Conservation (phyloP, 2,329 filamentous ascomycete genomes). For the Graphiopsis chlorocephala region DNA sequence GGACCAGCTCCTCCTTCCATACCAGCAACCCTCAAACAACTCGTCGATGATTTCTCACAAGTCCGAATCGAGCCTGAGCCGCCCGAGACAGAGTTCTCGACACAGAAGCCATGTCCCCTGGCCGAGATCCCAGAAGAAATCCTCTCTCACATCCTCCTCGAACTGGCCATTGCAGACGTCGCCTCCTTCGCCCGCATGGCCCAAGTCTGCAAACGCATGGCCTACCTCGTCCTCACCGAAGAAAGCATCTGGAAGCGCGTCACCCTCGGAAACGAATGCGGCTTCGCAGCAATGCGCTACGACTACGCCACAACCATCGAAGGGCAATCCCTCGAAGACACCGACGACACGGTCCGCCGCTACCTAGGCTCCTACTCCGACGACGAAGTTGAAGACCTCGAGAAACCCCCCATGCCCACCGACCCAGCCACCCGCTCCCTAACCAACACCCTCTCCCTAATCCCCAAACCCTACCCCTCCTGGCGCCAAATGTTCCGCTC, state of each 20-base stretch:
- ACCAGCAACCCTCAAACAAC: conserved; percentile 58
- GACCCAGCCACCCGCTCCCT: conserved; percentile 21
- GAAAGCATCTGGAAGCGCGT: conserved; percentile 82
- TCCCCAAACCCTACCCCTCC: conserved; percentile 29
- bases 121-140: conserved; percentile 78
- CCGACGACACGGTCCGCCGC: conserved; percentile 25
- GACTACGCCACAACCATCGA: conserved; percentile 63
- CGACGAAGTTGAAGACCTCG: conserved; percentile 10
- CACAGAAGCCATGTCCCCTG: conserved; percentile 76
- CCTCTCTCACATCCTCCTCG: conserved; percentile 71
- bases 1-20: conserved; percentile 28
- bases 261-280: conserved; percentile 67
- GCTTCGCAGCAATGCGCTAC: conserved; percentile 82
- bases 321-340: conserved; percentile 41
- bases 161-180: conserved; percentile 71
- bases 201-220: conserved; percentile 81
- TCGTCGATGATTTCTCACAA: conserved; percentile 72
- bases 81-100: conserved; percentile 68
- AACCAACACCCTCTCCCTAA: conserved; percentile 28
- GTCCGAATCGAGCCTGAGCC: conserved; percentile 66
- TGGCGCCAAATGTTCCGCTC: conserved; percentile 69
- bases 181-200: conserved; percentile 72
- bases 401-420: conserved; percentile 7
- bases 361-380: conserved; percentile 25
- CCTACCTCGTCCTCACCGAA: conserved; percentile 80